Base-by-base conservation (phyloP, 2,329 filamentous ascomycete genomes). In the Ascochyta fabae region DNA sequence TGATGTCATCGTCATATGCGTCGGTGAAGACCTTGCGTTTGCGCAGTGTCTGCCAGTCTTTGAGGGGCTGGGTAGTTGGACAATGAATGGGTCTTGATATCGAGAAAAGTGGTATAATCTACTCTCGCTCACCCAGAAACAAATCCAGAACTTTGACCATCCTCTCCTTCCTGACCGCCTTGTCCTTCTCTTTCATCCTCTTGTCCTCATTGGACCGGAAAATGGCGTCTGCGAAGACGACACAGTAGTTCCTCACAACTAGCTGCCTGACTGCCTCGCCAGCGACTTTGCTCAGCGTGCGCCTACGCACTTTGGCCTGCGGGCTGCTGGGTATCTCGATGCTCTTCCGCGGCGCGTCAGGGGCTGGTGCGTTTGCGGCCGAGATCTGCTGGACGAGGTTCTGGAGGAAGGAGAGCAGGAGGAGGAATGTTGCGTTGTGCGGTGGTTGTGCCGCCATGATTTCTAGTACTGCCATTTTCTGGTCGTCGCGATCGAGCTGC, bases 401-500 rank as follows among this genome's bases (percentile, higher is more conserved):
- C 22, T 82, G 81, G 10, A 97, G 81, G 76, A 92, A 93, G 8
- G 90, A 87, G 0, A 89, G 91, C 15, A 97, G 79, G 61, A 97
- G 92, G 2, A 96, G 90, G 68, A 97, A 96, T 0, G 90, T 89
- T 51, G 96, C 93, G 70, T 92, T 95, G 76, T 96, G 89, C 45
- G 88, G 88, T 0, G 92, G 71, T 1, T 69, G 90, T 0, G 86
- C 83, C 2, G 84, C 80, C 2, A 97, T 82, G 2, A 88, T 83
- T 62, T 97, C 93, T 5, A 96, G 84, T 1, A 95, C 77, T 71
- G 79, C 81, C 35, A 81, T 81, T 58, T 85, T 83, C 40, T 83
- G 79, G 41, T 88, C 85, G 52, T 88, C 86, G 9, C 78, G 50
- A 7, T 58, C 48, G 12, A 66, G 68, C 22, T 78, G 74, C 2